These are phyloP conservation scores for Antitrichia curtipendula DNA, from an alignment of 225 moss, liverwort and hornwort genomes.

Conservation along the genomic window DNA sequence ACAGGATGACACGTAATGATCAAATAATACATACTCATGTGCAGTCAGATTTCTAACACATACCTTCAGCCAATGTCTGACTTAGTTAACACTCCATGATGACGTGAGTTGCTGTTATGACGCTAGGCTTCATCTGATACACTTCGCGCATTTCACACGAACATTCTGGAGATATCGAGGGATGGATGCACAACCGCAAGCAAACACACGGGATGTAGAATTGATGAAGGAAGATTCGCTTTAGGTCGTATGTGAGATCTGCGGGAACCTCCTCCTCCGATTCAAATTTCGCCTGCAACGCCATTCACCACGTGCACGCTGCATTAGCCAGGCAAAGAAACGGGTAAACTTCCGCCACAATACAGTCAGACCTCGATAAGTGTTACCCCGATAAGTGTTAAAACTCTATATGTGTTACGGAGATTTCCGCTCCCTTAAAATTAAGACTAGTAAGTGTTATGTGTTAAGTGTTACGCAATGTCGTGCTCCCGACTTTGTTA, in stretches of 20 bases:
- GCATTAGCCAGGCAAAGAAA: background rate
- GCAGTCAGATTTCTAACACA: background rate
- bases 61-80: background rate
- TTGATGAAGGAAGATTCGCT: background rate
- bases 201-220: background rate
- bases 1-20: background rate
- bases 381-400: too few relatives aligned
- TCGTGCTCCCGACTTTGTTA: too few relatives aligned
- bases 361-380: too few relatives aligned
- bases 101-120: background rate
- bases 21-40: background rate
- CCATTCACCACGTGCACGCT: background rate
- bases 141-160: background rate
- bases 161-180: background rate
- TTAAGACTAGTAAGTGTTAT: too few relatives aligned
- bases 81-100: background rate
- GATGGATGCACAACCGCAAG: background rate
- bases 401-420: too few relatives aligned
- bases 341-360: background rate
- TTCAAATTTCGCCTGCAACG: slow-evolving; percentile 41
- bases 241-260: background rate
- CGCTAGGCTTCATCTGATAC: background rate
- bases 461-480: too few relatives aligned
- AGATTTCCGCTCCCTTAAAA: too few relatives aligned
- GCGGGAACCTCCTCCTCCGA: slow-evolving; percentile 29